A percentile compares a stretch with the other conserved stretches of the same genome.
These are phyloP conservation scores for Balansia obtecta DNA, from an alignment of 2,329 filamentous ascomycete genomes.

Conservation along the genomic window DNA sequence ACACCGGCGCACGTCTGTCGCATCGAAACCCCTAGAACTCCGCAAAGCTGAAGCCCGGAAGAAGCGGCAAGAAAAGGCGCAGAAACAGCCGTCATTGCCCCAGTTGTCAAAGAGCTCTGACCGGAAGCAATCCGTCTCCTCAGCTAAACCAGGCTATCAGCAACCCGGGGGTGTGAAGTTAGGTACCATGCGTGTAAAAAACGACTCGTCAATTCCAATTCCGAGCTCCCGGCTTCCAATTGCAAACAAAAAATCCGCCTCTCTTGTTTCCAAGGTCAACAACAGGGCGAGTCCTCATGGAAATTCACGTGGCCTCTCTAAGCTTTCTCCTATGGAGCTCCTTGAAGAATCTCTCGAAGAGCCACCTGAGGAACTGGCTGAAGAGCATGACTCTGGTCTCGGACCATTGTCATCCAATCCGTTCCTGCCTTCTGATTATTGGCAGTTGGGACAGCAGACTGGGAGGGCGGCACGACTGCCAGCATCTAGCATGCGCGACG, in stretches of 20 bases:
- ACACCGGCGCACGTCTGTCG: not conserved
- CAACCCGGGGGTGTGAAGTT: conserved; percentile 51
- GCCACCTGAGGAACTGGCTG: too few species aligned
- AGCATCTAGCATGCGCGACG: conserved; percentile 12
- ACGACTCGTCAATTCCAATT: conserved; percentile 37
- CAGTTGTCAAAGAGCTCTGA: conserved; percentile 7
- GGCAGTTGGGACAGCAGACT: not conserved
- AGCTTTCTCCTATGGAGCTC: conserved; percentile 1
- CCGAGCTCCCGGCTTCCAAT: conserved; percentile 21
- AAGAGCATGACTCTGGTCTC: too few species aligned
- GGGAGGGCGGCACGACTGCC: not conserved
- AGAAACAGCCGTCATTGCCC: conserved; percentile 24
- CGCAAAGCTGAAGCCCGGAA: not conserved
- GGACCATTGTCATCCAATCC: not conserved
- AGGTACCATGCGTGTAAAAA: conserved; percentile 49
- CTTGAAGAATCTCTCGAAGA: not conserved
- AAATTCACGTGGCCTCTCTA: not conserved
- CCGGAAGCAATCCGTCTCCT: conserved; percentile 19
- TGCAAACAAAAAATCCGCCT: not conserved
- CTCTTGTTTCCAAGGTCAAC: not conserved
- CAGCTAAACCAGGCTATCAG: conserved; percentile 43
- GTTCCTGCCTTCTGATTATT: not conserved
- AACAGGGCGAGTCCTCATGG: not conserved
- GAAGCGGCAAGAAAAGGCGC: not conserved
- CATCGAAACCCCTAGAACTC: not conserved